Conservation (phyloP, 805 yeast genomes). For the Pichia deserticola region DNA sequence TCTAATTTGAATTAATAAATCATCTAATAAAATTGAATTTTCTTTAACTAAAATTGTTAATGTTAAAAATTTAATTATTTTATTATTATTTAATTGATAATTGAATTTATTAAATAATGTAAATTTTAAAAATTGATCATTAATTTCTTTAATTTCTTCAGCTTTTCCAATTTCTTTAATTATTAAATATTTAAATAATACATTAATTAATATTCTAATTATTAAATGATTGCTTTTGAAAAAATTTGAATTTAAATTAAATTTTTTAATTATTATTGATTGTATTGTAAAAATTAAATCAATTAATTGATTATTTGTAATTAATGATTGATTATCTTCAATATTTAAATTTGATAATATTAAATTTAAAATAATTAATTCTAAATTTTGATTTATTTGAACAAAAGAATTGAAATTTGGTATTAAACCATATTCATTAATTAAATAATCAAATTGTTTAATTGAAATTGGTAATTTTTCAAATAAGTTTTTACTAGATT, state of each 20-base stretch:
- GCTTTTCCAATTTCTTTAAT: not conserved
- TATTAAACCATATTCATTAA: not conserved
- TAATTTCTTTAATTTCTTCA: not conserved
- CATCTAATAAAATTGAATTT: conserved; percentile 28
- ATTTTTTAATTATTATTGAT: not conserved
- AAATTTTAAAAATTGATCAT: not conserved
- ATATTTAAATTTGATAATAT: not conserved
- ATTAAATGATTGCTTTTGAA: not conserved
- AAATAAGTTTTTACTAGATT: not conserved
- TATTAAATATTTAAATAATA: not conserved
- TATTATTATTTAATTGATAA: conserved; percentile 9
- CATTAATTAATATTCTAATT: not conserved
- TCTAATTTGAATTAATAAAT: conserved; percentile 59
- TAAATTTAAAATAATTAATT: not conserved
- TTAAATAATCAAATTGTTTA: not conserved
- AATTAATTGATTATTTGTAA: not conserved
- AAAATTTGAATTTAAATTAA: not conserved
- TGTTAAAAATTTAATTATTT: conserved; percentile 15
- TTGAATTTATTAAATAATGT: not conserved
- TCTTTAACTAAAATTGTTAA: conserved; percentile 3
- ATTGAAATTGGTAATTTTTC: conserved; percentile 1
- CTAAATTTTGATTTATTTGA: not conserved
- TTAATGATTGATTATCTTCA: not conserved
- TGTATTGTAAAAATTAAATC: too few species aligned
- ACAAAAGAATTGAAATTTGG: not conserved